Conservation (phyloP, 805 yeast genomes). For the Metschnikowia vanudenii region DNA sequence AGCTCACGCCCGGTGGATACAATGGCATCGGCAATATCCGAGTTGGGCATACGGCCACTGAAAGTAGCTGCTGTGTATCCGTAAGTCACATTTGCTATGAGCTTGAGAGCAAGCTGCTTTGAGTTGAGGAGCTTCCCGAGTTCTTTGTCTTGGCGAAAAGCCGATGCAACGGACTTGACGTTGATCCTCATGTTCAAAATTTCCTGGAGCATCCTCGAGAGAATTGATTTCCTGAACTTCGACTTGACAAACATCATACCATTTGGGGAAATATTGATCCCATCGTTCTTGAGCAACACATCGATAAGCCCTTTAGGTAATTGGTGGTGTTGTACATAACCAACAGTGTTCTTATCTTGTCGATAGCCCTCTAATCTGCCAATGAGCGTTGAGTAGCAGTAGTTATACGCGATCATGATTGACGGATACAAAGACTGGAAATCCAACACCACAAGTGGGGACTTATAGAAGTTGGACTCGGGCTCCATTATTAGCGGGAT, state of each 20-base stretch:
- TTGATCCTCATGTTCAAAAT: constrained; percentile 75
- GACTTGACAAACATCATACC: constrained; percentile 76
- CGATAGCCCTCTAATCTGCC: constrained; percentile 59
- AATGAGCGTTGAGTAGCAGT: constrained; percentile 74
- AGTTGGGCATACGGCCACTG: constrained; percentile 96
- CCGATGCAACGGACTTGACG: constrained; percentile 71
- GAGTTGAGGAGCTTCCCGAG: constrained; percentile 61
- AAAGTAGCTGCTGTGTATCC: constrained; percentile 94
- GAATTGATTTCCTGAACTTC: constrained; percentile 61
- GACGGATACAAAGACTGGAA: constrained; percentile 95
- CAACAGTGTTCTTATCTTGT: constrained; percentile 49
- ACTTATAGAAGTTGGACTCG: constrained; percentile 73
- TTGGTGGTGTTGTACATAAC: constrained; percentile 45
- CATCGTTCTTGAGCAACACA: constrained; percentile 47
- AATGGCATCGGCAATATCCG: constrained; percentile 92
- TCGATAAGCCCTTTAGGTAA: constrained; percentile 58
- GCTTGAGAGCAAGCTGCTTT: constrained; percentile 81
- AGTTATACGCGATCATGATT: constrained; percentile 98
- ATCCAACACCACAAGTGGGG: constrained; percentile 87
- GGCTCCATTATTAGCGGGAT: constrained; percentile 95
- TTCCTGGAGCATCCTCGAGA: constrained; percentile 84
- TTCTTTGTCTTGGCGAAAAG: constrained; percentile 43
- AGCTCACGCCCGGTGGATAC: constrained; percentile 91
- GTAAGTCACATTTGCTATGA: constrained; percentile 93
- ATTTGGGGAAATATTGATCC: constrained; percentile 74